phyloP scores from a whole-genome alignment of 257 asterid species.

The Leptodermis oblonga region DNA sequence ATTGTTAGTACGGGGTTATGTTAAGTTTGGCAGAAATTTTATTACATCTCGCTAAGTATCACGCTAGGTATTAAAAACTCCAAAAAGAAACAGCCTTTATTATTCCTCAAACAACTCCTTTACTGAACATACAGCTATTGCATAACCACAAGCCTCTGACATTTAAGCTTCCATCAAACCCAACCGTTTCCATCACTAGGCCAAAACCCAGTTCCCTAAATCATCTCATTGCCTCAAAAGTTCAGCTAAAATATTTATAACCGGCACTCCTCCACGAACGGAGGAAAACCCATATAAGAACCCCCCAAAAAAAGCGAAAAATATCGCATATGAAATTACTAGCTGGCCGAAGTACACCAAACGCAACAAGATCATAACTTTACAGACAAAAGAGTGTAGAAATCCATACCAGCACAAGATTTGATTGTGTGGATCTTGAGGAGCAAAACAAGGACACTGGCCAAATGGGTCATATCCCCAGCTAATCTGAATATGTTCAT shows the following conservation, averaged over 20 bases:
- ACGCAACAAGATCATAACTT: background rate
- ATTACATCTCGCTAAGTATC: background rate
- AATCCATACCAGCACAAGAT: slow-evolving; percentile 71
- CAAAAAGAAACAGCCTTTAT: slow-evolving; percentile 3
- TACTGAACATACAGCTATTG: background rate
- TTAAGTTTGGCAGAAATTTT: background rate
- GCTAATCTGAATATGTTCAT: slow-evolving; percentile 84
- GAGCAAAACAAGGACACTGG: slow-evolving; percentile 86
- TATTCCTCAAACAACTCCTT: background rate
- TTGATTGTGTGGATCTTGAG: slow-evolving; percentile 86
- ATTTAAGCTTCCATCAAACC: background rate
- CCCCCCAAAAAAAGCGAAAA: background rate
- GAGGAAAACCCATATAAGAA: background rate
- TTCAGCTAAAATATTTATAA: background rate
- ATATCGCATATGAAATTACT: background rate
- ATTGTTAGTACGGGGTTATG: background rate
- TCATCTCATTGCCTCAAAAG: background rate
- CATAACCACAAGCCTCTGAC: background rate
- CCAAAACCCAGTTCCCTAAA: slow-evolving; percentile 10
- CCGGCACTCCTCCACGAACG: background rate
- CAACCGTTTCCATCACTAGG: background rate
- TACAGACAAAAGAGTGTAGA: background rate
- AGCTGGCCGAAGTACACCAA: background rate
- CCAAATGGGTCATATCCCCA: slow-evolving; percentile 90
- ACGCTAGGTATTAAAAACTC: background rate